Base-by-base conservation (phyloP, 208 protist genomes). In the Willaertia magna region DNA sequence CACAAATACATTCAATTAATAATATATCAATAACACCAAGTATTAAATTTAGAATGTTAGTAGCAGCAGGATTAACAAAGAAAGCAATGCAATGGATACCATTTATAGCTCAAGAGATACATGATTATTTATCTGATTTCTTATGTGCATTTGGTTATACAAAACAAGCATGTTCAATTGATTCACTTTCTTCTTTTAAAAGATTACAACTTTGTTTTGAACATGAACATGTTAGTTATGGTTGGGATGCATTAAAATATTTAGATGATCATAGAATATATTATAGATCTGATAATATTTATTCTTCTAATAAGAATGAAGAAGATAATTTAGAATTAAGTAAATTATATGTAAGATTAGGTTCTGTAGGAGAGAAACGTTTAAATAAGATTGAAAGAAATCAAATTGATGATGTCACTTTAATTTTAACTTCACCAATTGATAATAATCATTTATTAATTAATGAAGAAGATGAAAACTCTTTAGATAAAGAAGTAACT, bases 1-100 rank as follows among this genome's bases (percentile, higher is more conserved):
- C 14, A n/a, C 20, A 42, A 47, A 42, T 79, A 6, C 12, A 47
- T 46, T 30, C 2, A 11, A 48, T 79, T 30, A n/a, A 79, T 47
- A 79, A 79, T 20, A 79, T 79, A 20, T 20, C 75, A 16, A 44
- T 79, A n/a, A 48, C 42, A 20, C 78, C 78, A 55, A 30, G 34
- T 22, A 34, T 83, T 26, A 83, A 83, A 42, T 83, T 83, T 55
- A 83, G 78, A 83, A 83, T 55, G 43, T 26, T 83, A 22, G 78
- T 55, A 43, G 78, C 46, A 26, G 46, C 46, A 42, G 78, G 78
- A 26, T 42, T 40, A 30, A 55, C 30, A 18, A 26, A 55, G 11
- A 83, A 42, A 40, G 78, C 78, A 4, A 40, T 83, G 26, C 20
- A 49, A 55, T 83, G 78, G 78, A 39, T 83, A 16, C 78, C 43